phyloP scores from a whole-genome alignment of 768 basidiomycete species.

The Strobilomyces echinocephalus region DNA sequence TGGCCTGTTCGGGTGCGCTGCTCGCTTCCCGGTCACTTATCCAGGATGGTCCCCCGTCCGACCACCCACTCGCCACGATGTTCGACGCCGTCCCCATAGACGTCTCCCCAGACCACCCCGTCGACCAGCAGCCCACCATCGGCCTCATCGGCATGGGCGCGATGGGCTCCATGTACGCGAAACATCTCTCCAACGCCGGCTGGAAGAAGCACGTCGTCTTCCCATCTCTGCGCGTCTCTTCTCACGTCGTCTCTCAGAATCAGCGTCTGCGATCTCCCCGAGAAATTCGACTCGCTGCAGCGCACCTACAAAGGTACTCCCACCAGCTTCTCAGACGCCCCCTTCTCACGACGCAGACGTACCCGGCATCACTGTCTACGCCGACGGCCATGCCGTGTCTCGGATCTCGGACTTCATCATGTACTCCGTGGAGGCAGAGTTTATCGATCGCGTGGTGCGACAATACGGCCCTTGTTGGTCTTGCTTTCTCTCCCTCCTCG shows the following conservation, averaged over 20 bases:
- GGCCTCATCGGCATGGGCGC: conserved; percentile 97
- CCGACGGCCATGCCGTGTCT: conserved; percentile 85
- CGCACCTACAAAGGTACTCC: conserved; percentile 54
- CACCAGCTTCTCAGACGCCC: background rate
- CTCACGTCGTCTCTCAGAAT: conserved; percentile 48
- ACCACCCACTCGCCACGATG: conserved; percentile 11
- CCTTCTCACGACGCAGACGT: conserved; percentile 36
- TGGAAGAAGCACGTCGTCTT: conserved; percentile 63
- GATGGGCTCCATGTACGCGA: conserved; percentile 95
- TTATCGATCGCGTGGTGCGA: conserved; percentile 74
- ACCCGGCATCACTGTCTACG: conserved; percentile 61
- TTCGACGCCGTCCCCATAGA: conserved; percentile 12
- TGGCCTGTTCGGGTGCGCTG: background rate
- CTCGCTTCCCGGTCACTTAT: background rate
- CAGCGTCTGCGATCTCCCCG: conserved; percentile 81
- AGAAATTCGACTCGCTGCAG: conserved; percentile 61
- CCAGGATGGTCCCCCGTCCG: too few relatives aligned
- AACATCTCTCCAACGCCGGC: conserved; percentile 71
- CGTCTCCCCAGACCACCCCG: conserved; percentile 32
- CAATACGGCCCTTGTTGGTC: conserved; percentile 87
- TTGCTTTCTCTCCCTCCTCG: background rate
- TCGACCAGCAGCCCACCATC: conserved; percentile 64
- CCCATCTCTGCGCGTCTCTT: too few relatives aligned
- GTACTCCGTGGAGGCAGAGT: conserved; percentile 93
- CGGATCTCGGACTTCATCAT: conserved; percentile 89